phyloP scores from a whole-genome alignment of 108 stramenopile genomes.

The Nitzschia inconspicua region DNA sequence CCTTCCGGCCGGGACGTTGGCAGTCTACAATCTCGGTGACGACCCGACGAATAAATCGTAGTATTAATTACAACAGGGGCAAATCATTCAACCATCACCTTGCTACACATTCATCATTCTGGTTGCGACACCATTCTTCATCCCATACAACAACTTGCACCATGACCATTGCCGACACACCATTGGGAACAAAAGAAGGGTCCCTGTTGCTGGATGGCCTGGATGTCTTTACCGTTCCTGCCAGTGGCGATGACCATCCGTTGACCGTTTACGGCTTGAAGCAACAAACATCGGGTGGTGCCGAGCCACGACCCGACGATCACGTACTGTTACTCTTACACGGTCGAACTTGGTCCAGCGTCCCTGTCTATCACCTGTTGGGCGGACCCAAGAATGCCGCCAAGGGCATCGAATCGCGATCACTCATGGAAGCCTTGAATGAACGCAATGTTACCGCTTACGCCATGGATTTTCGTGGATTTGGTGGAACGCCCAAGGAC shows the following conservation, averaged over 20 bases:
- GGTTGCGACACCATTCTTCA: too few species aligned
- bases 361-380: conserved; percentile 81
- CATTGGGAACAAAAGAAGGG: conserved; percentile 32
- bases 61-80: too few species aligned
- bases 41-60: too few species aligned
- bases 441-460: conserved; percentile 67
- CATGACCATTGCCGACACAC: conserved; percentile 41
- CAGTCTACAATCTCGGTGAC: too few species aligned
- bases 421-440: conserved; percentile 64
- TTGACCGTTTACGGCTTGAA: conserved; percentile 74
- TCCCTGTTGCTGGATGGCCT: conserved; percentile 53
- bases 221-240: conserved; percentile 61
- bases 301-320: conserved; percentile 15
- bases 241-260: conserved; percentile 66
- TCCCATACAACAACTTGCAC: conserved; percentile 7
- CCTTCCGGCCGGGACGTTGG: too few species aligned
- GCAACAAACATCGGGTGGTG: too few species aligned
- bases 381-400: conserved; percentile 26
- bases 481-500: conserved; percentile 82
- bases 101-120: too few species aligned
- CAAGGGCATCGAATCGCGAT: conserved; percentile 37
- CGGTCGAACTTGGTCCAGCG: conserved; percentile 86
- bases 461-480: conserved; percentile 88
- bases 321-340: conserved; percentile 67
- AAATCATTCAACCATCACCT: too few species aligned